Percentiles rank a stretch among this genome's conserved stretches.
Evolutionary conservation across 169 alveolate genomes (phyloP).

Genomic region (Plasmodium cynomolgi): DNA sequence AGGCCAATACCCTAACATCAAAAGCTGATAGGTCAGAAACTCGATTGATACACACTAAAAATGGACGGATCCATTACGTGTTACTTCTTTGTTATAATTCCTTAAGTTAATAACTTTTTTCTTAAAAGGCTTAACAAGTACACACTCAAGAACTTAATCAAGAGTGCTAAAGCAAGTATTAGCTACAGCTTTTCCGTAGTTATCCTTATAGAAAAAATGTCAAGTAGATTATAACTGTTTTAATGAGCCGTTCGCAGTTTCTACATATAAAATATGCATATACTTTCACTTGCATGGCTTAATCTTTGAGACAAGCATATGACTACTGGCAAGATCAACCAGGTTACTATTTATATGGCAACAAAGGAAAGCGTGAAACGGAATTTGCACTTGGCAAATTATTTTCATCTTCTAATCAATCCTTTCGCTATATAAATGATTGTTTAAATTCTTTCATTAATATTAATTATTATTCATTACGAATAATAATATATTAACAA

Average conservation of each 20-base stretch:
- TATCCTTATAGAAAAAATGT: slow-evolving; percentile 63
- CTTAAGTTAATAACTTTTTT: slow-evolving; percentile 49
- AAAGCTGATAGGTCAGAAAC: slow-evolving; percentile 80
- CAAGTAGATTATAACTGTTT: slow-evolving; percentile 82
- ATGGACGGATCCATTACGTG: slow-evolving; percentile 74
- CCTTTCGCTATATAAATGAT: no score
- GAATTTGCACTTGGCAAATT: no score
- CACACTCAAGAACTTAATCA: neutral
- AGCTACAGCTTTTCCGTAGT: slow-evolving; percentile 78
- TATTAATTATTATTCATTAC: no score
- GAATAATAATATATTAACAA: no score
- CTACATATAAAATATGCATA: slow-evolving; percentile 78
- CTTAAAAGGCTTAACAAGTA: slow-evolving; percentile 49
- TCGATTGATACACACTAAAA: slow-evolving; percentile 68
- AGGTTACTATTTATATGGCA: slow-evolving; percentile 94
- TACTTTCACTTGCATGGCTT: slow-evolving; percentile 96
- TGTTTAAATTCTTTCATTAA: no score
- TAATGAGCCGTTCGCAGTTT: slow-evolving; percentile 88
- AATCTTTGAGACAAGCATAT: slow-evolving; percentile 96
- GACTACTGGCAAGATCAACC: slow-evolving; percentile 98
- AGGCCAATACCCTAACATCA: slow-evolving; percentile 93
- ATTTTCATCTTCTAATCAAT: no score
- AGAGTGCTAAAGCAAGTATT: slow-evolving; percentile 55
- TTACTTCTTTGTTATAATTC: slow-evolving; percentile 75
- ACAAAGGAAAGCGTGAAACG: no score